These are phyloP conservation scores for Geotrichum ghanense DNA, from an alignment of 805 yeast genomes.

Conservation along the genomic window DNA sequence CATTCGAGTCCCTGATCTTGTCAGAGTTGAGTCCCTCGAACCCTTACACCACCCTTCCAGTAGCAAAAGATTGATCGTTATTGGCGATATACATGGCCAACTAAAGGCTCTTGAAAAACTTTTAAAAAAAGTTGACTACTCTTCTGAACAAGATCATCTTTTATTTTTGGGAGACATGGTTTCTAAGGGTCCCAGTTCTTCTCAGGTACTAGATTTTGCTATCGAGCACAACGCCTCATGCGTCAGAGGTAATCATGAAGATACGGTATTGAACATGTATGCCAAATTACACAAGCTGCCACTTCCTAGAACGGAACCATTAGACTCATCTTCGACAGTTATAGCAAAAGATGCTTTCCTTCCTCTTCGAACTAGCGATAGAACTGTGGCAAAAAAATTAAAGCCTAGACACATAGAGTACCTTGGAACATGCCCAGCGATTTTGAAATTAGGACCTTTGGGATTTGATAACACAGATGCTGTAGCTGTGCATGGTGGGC, in stretches of 20 bases:
- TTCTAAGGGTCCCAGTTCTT: constrained; percentile 72
- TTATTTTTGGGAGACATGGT: constrained; percentile 76
- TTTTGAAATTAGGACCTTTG: constrained; percentile 49
- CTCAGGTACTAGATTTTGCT: constrained; percentile 55
- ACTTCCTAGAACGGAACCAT: constrained; percentile 18
- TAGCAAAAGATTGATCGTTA: constrained; percentile 40
- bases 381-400: constrained; percentile 39
- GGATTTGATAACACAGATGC: constrained; percentile 28
- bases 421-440: constrained; percentile 52
- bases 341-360: constrained; percentile 16
- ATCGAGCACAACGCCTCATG: constrained; percentile 52
- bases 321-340: background rate
- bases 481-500: constrained; percentile 76
- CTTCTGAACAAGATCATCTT: constrained; percentile 38
- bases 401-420: constrained; percentile 50
- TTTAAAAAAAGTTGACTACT: constrained; percentile 36
- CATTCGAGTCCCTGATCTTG: constrained; percentile 15
- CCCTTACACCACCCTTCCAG: constrained; percentile 7
- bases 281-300: constrained; percentile 43
- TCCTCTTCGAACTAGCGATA: constrained; percentile 10
- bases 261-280: constrained; percentile 54
- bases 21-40: constrained; percentile 8
- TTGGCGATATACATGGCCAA: constrained; percentile 89
- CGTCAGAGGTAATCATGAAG: constrained; percentile 84
- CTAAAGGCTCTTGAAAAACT: constrained; percentile 42